phyloP scores from a whole-genome alignment of 805 yeast species.

The Hanseniaspora lindneri region DNA sequence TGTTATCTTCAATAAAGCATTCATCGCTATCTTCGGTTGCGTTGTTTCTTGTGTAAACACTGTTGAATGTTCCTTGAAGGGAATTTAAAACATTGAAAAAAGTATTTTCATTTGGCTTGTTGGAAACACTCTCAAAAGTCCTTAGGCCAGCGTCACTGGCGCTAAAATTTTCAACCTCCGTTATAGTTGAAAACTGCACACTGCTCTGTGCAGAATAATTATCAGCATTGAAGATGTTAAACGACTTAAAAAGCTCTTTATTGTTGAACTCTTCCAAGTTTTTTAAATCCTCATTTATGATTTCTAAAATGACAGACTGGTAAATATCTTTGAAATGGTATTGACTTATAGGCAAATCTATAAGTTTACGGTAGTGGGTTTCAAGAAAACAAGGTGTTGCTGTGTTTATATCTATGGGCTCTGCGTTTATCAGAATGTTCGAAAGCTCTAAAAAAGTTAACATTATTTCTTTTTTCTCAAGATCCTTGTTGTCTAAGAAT shows the following conservation, averaged over 20 bases:
- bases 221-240: background rate
- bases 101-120: background rate
- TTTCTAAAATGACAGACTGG: background rate
- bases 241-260: background rate
- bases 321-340: background rate
- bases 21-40: background rate
- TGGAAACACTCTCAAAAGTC: too few relatives aligned
- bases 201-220: background rate
- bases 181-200: background rate
- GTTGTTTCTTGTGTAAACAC: background rate
- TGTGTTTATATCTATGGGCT: background rate
- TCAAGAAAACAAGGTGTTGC: background rate
- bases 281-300: background rate
- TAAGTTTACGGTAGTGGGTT: background rate
- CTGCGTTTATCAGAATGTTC: background rate
- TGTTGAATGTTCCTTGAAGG: conserved; percentile 5
- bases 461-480: background rate
- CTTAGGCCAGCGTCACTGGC: background rate
- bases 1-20: background rate
- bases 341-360: background rate
- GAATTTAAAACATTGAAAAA: conserved; percentile 1
- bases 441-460: background rate
- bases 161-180: background rate
- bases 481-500: background rate
- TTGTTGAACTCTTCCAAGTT: background rate